Conservation (phyloP, 371 early-diverging fungal genomes). For the Mucor indicus region DNA sequence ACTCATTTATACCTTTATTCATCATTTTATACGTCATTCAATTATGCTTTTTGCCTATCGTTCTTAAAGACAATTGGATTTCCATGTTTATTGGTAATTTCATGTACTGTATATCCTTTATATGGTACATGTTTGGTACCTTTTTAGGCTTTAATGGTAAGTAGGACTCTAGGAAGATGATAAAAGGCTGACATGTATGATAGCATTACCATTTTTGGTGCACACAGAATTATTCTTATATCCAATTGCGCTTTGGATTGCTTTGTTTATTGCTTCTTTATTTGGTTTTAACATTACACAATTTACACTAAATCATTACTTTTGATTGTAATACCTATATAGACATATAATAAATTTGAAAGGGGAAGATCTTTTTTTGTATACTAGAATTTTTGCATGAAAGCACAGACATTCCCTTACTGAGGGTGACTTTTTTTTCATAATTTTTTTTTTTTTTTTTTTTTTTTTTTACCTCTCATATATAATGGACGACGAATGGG, state of each 20-base stretch:
- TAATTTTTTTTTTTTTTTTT: too few relatives aligned
- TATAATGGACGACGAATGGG: too few relatives aligned
- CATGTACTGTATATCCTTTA: slow-evolving; percentile 71
- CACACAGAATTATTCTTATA: slow-evolving; percentile 85
- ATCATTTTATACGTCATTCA: slow-evolving; percentile 84
- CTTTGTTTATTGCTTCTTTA: slow-evolving; percentile 74
- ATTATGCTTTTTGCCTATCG: slow-evolving; percentile 81
- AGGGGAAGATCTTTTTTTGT: too few relatives aligned
- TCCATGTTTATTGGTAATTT: slow-evolving; percentile 81
- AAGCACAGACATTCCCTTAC: too few relatives aligned
- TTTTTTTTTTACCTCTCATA: too few relatives aligned
- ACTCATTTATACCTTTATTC: slow-evolving; percentile 85
- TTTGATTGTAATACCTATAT: slow-evolving; percentile 26
- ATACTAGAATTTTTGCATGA: too few relatives aligned
- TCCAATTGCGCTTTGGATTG: slow-evolving; percentile 67
- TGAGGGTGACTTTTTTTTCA: too few relatives aligned
- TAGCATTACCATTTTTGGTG: slow-evolving; percentile 86
- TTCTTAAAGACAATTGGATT: slow-evolving; percentile 70
- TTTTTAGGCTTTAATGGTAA: slow-evolving; percentile 86
- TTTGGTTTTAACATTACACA: slow-evolving; percentile 81
- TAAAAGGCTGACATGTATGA: background rate
- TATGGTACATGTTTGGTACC: slow-evolving; percentile 81
- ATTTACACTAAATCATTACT: slow-evolving; percentile 67
- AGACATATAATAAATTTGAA: too few relatives aligned
- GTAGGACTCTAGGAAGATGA: background rate